Evolutionary conservation across 2,329 filamentous ascomycete genomes (phyloP), one percentile per base, ranked within the genome.

Genomic region (Myotisia sp.): DNA sequence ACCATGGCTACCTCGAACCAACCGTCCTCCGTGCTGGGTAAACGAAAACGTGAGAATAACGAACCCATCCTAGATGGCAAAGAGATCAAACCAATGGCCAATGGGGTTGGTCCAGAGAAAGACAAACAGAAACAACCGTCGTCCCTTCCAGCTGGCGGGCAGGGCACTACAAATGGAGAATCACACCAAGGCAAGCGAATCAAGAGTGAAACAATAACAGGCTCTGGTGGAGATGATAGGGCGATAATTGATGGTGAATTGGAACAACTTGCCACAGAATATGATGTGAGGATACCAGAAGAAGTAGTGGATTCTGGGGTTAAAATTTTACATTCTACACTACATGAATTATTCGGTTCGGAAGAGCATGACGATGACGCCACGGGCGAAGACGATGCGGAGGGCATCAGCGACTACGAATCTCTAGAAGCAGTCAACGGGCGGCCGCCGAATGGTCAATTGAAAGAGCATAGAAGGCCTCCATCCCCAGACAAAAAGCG

Each of bases 231-330:
- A 10, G n/a, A 12, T 8, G n/a, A n/a, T n/a, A n/a, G n/a, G n/a
- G 16, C 13, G n/a, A 10, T 17, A 13, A 10, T 4, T n/a, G 33
- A 26, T 14, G 23, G 29, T n/a, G 17, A 27, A 2, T 19, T n/a
- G 16, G 10, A 21, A 5, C 16, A 14, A 6, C 20, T 27, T 8
- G 14, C 19, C n/a, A 14, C 37, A 8, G 29, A 39, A 9, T 38
- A 30, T 33, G 58, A 67, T 36, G 62, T 72, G 19, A 55, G 55
- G 21, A 60, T 72, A 12, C 68, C 68, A 0, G 50, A 62, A 12
- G 49, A 49, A 3, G 65, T 66, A 4, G 60, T 72, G 17, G 56
- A 60, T 19, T 62, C 64, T 37, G 69, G 67, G 0, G 60, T 67
- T 5, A 62, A 58, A 37, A 61, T 63, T 12, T 53, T 74, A 24